phyloP scores from a whole-genome alignment of 768 basidiomycete species.

The Leucosporidium creatinivorum region DNA sequence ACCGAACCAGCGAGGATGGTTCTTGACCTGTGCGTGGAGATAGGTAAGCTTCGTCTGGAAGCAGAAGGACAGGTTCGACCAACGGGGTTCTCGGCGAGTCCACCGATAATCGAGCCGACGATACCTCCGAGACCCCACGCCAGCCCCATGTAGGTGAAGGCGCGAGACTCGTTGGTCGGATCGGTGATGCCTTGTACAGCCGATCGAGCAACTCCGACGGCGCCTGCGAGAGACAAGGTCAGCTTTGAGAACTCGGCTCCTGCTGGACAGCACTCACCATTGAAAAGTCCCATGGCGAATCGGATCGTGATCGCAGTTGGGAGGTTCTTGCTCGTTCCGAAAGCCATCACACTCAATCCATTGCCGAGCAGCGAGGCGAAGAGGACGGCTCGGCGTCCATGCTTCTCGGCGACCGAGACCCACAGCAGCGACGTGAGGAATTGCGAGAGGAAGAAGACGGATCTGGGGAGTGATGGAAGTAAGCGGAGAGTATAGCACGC shows the following conservation, averaged over 20 bases:
- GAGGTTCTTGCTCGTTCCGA: conserved; percentile 53
- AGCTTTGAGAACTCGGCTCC: too few species aligned
- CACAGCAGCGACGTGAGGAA: conserved; percentile 91
- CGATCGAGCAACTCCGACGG: conserved; percentile 88
- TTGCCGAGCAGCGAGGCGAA: conserved; percentile 78
- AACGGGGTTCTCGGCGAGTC: conserved; percentile 27
- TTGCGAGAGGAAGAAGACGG: conserved; percentile 74
- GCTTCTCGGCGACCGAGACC: conserved; percentile 91
- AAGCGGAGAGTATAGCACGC: background rate
- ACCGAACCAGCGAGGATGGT: conserved; percentile 73
- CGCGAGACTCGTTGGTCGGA: conserved; percentile 82
- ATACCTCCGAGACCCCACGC: conserved; percentile 88
- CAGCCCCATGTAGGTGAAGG: conserved; percentile 79
- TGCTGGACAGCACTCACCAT: conserved; percentile 17
- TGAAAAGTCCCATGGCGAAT: conserved; percentile 28
- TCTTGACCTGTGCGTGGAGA: conserved; percentile 42
- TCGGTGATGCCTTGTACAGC: conserved; percentile 82
- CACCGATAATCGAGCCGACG: conserved; percentile 68
- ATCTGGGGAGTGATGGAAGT: conserved; percentile 20
- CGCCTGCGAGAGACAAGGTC: conserved; percentile 76
- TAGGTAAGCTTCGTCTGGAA: background rate
- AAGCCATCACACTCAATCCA: conserved; percentile 65
- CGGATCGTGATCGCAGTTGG: conserved; percentile 25
- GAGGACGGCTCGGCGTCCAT: conserved; percentile 77
- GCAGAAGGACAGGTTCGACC: background rate